A percentile compares a stretch with the other conserved stretches of the same genome.
These are phyloP conservation scores for Ceratorhiza oryzae-sativae DNA, from an alignment of 1,284 basidiomycete genomes.

Conservation along the genomic window DNA sequence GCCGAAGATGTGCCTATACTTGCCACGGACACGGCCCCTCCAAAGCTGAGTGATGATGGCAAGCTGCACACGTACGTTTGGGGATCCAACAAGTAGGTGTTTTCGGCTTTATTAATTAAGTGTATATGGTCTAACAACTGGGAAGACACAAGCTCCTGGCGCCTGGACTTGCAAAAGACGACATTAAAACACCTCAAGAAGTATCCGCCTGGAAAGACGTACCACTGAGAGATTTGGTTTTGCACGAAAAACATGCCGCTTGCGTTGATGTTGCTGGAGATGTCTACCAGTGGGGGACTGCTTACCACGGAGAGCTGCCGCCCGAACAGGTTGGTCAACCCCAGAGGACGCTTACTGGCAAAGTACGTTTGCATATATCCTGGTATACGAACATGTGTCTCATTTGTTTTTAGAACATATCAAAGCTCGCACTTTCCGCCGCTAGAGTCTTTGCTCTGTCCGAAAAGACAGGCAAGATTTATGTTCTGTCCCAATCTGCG, in stretches of 20 bases:
- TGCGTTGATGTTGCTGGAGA: slow-evolving; percentile 88
- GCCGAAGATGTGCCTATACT: not conserved
- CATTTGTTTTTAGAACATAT: slow-evolving; percentile 65
- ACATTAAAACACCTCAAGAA: slow-evolving; percentile 6
- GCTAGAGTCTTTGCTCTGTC: slow-evolving; percentile 75
- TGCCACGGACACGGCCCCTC: slow-evolving; percentile 7
- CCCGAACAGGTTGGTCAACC: slow-evolving; percentile 50
- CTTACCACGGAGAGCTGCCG: slow-evolving; percentile 58
- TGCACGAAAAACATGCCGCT: slow-evolving; percentile 78
- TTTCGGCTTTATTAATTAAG: too few relatives aligned
- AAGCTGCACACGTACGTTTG: slow-evolving; percentile 57
- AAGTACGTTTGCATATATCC: slow-evolving; percentile 58
- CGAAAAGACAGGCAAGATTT: slow-evolving; percentile 70
- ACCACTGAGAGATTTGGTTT: slow-evolving; percentile 76
- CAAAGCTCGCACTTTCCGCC: slow-evolving; percentile 63
- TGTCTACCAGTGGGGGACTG: slow-evolving; percentile 86
- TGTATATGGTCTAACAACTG: too few relatives aligned
- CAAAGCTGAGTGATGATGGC: slow-evolving; percentile 39
- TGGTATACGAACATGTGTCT: not conserved
- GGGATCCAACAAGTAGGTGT: slow-evolving; percentile 64
- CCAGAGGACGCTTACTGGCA: slow-evolving; percentile 68
- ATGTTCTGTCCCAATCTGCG: slow-evolving; percentile 65
- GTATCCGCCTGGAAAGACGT: slow-evolving; percentile 53
- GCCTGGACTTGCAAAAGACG: slow-evolving; percentile 20
- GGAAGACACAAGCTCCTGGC: slow-evolving; percentile 23